Evolutionary conservation across 2,329 filamentous ascomycete genomes (phyloP).

Genomic region (Trichoderma guizhouense): DNA sequence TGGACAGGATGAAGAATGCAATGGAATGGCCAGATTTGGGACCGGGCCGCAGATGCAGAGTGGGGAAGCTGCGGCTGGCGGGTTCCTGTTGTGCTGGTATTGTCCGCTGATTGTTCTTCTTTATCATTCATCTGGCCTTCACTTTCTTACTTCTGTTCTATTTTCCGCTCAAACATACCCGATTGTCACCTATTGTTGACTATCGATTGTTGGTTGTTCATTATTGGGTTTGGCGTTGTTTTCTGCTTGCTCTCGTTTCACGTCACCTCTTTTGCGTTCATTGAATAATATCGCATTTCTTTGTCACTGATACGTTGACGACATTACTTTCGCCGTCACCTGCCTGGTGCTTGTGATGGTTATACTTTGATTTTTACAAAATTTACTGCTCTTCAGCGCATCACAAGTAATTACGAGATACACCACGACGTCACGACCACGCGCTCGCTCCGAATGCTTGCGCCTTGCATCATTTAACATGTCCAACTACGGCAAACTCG

Average conservation of each 20-base stretch:
- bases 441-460: neutral
- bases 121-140: constrained; percentile 3
- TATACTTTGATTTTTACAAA: neutral
- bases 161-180: neutral
- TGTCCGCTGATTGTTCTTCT: constrained; percentile 21
- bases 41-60: constrained; percentile 3
- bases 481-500: constrained; percentile 17
- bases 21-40: neutral
- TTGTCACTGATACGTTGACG: neutral
- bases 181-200: constrained; percentile 3
- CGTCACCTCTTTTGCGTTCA: neutral
- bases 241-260: neutral
- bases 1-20: neutral
- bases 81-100: neutral
- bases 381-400: neutral
- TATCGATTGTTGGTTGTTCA: constrained; percentile 4
- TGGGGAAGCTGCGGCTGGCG: neutral
- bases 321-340: neutral
- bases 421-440: constrained; percentile 4
- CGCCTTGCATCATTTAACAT: constrained; percentile 15
- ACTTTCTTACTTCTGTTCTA: neutral
- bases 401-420: neutral
- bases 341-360: constrained; percentile 17
- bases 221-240: constrained; percentile 1
- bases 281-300: neutral